Conservation (phyloP, 495 filamentous ascomycete genomes). For the Neurospora sp. region DNA sequence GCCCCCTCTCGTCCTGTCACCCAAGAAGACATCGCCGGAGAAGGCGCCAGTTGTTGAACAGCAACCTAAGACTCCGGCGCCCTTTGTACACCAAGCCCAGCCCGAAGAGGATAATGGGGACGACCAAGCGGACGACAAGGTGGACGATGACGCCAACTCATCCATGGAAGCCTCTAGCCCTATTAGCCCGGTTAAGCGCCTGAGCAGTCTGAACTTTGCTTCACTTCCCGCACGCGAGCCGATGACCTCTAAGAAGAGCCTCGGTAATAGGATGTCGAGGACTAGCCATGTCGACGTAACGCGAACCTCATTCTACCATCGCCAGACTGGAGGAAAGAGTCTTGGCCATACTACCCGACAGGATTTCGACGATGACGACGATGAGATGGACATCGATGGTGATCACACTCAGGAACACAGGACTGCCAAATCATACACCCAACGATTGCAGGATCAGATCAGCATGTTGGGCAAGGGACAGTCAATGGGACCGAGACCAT, state of each 20-base stretch:
- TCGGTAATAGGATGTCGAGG: constrained; percentile 52
- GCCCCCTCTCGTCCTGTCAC: neutral
- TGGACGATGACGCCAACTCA: constrained; percentile 37
- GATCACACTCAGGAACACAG: constrained; percentile 29
- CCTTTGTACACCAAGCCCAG: constrained; percentile 2
- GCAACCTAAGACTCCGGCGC: constrained; percentile 1
- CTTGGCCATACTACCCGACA: constrained; percentile 32
- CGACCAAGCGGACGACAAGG: constrained; percentile 35
- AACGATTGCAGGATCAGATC: constrained; percentile 84
- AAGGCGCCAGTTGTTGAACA: neutral
- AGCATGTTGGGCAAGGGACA: constrained; percentile 82
- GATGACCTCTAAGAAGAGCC: constrained; percentile 68
- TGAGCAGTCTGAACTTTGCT: constrained; percentile 89
- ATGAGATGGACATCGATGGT: constrained; percentile 50
- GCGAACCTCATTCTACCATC: constrained; percentile 54
- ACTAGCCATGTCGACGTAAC: constrained; percentile 69
- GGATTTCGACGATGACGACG: constrained; percentile 33
- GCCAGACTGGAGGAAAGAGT: constrained; percentile 51
- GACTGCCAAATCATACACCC: constrained; percentile 68
- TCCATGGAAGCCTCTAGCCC: constrained; percentile 41
- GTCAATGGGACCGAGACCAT: constrained; percentile 45
- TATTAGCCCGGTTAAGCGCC: constrained; percentile 51
- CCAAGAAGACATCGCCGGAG: neutral
- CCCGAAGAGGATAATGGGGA: constrained; percentile 7
- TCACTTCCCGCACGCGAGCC: constrained; percentile 87